Conservation (phyloP, 148 eudicot species). For the Selenicereus undatus region DNA sequence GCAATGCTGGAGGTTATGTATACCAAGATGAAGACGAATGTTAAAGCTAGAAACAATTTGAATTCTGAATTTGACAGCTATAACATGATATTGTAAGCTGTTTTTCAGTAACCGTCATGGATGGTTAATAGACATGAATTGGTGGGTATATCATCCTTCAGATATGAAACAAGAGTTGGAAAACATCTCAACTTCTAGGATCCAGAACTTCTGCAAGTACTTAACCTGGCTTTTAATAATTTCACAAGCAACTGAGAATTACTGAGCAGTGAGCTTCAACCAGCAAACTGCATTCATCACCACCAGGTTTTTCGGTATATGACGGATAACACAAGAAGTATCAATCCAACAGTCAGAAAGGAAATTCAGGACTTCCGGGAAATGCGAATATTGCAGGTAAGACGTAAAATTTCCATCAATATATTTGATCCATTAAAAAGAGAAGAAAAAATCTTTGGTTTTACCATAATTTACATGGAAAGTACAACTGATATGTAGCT, state of each 20-base stretch:
- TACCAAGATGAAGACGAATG: slow-evolving; percentile 34
- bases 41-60: slow-evolving; percentile 16
- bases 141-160: too few relatives aligned
- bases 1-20: slow-evolving; percentile 39
- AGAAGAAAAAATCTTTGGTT: not conserved
- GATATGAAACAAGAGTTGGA: not conserved
- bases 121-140: too few relatives aligned
- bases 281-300: not conserved
- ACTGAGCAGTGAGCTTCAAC: not conserved
- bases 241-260: too few relatives aligned
- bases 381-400: too few relatives aligned
- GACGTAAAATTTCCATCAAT: too few relatives aligned
- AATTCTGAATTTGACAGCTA: slow-evolving; percentile 16
- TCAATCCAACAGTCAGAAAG: not conserved
- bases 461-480: slow-evolving; percentile 12
- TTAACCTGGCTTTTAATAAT: too few relatives aligned
- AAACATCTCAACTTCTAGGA: too few relatives aligned
- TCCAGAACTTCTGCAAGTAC: too few relatives aligned
- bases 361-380: too few relatives aligned
- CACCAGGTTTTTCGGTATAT: not conserved
- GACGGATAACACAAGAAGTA: not conserved
- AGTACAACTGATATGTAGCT: not conserved
- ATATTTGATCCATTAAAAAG: not conserved
- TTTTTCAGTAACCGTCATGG: too few relatives aligned
- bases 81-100: not conserved